Percentiles rank a stretch among this genome's conserved stretches.
Evolutionary conservation across 2,329 filamentous ascomycete genomes (phyloP).

Genomic region (Lachnellula hyalina): DNA sequence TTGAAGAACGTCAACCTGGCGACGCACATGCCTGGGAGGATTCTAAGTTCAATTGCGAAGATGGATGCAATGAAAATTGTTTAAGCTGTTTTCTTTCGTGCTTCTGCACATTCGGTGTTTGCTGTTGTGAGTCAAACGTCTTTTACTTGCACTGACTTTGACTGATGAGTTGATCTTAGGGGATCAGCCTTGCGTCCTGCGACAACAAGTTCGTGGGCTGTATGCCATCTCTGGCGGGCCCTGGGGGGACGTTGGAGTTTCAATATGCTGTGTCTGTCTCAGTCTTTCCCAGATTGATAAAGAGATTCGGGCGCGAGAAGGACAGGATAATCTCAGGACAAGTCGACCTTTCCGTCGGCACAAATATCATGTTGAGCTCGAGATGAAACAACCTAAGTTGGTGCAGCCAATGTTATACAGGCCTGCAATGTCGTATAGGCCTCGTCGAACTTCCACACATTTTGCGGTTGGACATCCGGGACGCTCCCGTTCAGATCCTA

Average conservation of each 20-base stretch:
- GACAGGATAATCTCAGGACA: conserved; percentile 14
- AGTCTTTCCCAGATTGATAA: conserved; percentile 40
- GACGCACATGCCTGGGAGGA: conserved; percentile 37
- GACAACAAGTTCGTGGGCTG: conserved; percentile 34
- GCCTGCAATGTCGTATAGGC: not conserved
- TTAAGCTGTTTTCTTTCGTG: conserved; percentile 26
- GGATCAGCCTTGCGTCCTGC: conserved; percentile 21
- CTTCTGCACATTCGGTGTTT: not conserved
- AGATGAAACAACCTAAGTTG: conserved; percentile 1
- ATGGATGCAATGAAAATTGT: conserved; percentile 36
- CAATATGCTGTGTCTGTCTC: conserved; percentile 38
- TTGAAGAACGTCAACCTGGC: conserved; percentile 23
- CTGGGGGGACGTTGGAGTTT: conserved; percentile 31
- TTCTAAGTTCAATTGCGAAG: conserved; percentile 30
- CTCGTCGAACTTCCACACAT: not conserved
- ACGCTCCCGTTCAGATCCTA: no score
- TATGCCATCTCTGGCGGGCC: conserved; percentile 39
- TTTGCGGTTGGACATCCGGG: no score
- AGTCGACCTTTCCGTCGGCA: conserved; percentile 3
- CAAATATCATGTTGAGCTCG: not conserved
- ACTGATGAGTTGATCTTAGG: not conserved
- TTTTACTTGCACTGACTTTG: not conserved
- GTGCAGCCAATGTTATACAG: not conserved
- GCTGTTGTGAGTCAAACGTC: not conserved
- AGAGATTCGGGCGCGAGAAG: conserved; percentile 39